These are phyloP conservation scores for Zymoseptoria pseudotritici DNA, from an alignment of 2,329 filamentous ascomycete genomes.

Conservation along the genomic window DNA sequence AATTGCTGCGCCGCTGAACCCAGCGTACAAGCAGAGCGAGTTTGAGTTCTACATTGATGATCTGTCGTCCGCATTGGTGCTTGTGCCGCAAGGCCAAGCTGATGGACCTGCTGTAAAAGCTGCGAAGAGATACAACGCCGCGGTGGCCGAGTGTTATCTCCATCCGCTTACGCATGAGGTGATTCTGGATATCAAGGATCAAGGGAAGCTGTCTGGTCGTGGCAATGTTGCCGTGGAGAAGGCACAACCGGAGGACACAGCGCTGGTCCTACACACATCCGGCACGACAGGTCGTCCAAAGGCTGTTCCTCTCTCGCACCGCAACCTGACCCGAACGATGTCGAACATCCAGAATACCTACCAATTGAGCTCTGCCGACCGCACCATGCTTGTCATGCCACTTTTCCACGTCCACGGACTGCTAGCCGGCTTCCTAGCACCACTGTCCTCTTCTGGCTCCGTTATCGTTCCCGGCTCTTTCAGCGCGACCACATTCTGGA, in stretches of 20 bases:
- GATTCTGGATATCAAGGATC: constrained; percentile 69
- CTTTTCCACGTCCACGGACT: constrained; percentile 89
- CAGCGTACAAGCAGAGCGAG: constrained; percentile 80
- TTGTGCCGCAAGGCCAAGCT: constrained; percentile 63
- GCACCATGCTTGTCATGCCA: constrained; percentile 83
- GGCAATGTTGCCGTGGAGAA: constrained; percentile 41
- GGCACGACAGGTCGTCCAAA: constrained; percentile 81
- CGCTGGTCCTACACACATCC: constrained; percentile 74
- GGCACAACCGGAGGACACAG: constrained; percentile 67
- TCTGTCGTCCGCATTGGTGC: constrained; percentile 67
- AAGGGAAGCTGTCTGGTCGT: constrained; percentile 56
- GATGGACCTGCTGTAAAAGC: constrained; percentile 67
- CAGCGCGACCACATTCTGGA: constrained; percentile 77
- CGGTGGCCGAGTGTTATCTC: constrained; percentile 83
- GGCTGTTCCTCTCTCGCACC: constrained; percentile 74
- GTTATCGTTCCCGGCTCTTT: constrained; percentile 73
- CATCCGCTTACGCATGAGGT: constrained; percentile 55
- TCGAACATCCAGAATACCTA: constrained; percentile 75
- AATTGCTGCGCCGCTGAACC: constrained; percentile 79
- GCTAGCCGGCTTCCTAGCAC: constrained; percentile 71
- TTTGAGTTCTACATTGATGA: constrained; percentile 92
- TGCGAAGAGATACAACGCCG: constrained; percentile 69
- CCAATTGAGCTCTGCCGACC: constrained; percentile 59
- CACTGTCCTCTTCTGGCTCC: constrained; percentile 67
- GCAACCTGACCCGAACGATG: constrained; percentile 76